These are phyloP conservation scores for Phyllostachys edulis DNA, from an alignment of 176 grass and related monocot genomes.

Conservation along the genomic window DNA sequence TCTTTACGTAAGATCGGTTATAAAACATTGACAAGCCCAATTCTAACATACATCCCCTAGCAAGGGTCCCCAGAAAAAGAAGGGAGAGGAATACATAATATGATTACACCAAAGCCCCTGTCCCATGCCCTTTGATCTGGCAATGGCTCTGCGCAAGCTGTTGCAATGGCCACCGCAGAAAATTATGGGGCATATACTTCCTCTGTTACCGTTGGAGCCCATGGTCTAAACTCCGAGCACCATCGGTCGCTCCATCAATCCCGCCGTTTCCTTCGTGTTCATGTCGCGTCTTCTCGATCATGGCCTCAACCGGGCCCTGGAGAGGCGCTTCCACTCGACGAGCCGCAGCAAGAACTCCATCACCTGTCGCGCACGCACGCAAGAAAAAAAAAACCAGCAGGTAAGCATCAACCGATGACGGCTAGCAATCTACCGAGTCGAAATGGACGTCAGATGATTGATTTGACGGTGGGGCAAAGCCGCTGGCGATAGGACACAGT, in stretches of 20 bases:
- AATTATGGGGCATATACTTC: not conserved
- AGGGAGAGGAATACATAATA: not conserved
- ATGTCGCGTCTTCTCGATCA: not conserved
- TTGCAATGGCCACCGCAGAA: not conserved
- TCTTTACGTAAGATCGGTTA: no score
- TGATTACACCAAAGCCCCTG: not conserved
- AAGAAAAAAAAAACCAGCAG: not conserved
- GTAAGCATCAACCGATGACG: not conserved
- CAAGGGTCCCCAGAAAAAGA: not conserved
- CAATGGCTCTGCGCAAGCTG: not conserved
- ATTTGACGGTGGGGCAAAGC: not conserved
- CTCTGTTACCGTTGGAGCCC: not conserved
- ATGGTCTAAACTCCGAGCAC: no score
- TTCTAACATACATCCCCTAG: not conserved
- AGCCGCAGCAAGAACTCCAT: conserved; percentile 69
- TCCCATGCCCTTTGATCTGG: not conserved
- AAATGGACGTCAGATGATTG: not conserved
- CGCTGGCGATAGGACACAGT: not conserved
- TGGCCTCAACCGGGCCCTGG: conserved; percentile 21
- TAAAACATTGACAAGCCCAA: no score
- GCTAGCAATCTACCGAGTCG: not conserved
- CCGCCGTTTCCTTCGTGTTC: not conserved
- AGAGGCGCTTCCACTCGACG: conserved; percentile 63
- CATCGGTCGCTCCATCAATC: not conserved
- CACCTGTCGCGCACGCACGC: conserved; percentile 21